Evolutionary conservation across 202 grass and related monocot species (phyloP).

Genomic region (Thinopyrum obtusiflorum): DNA sequence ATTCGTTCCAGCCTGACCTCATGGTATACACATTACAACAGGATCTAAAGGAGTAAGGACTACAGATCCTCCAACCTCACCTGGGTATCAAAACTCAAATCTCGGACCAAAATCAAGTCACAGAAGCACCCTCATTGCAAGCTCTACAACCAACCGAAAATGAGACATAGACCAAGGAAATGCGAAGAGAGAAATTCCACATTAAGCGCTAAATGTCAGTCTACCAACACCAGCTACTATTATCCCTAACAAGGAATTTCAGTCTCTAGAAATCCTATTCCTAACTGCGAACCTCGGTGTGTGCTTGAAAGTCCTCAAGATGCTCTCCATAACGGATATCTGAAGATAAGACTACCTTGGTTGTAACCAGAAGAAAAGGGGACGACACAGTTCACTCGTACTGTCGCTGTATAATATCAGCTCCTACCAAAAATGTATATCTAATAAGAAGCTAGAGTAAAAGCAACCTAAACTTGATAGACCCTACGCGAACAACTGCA

Average conservation of each 20-base stretch:
- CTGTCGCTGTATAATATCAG: constrained; percentile 46
- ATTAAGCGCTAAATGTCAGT: constrained; percentile 38
- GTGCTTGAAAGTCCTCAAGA: constrained; percentile 43
- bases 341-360: constrained; percentile 41
- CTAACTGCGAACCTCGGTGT: constrained; percentile 34
- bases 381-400: constrained; percentile 37
- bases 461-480: constrained; percentile 21
- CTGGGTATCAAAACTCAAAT: constrained; percentile 38
- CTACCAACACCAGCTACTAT: constrained; percentile 38
- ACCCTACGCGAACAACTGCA: constrained; percentile 28
- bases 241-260: constrained; percentile 49
- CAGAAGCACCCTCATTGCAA: constrained; percentile 29
- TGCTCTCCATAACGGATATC: constrained; percentile 34
- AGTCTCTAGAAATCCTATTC: constrained; percentile 30
- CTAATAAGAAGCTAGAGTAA: constrained; percentile 36
- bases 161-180: constrained; percentile 26
- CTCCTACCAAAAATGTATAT: constrained; percentile 57
- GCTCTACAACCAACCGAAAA: constrained; percentile 39
- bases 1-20: constrained; percentile 37
- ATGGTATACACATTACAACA: constrained; percentile 47
- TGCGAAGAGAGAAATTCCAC: constrained; percentile 12
- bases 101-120: constrained; percentile 43
- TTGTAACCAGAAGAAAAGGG: constrained; percentile 51
- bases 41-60: constrained; percentile 22
- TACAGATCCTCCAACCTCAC: constrained; percentile 5